phyloP scores from a whole-genome alignment of 2,329 filamentous ascomycete genomes.

The Colletotrichum sp. region DNA sequence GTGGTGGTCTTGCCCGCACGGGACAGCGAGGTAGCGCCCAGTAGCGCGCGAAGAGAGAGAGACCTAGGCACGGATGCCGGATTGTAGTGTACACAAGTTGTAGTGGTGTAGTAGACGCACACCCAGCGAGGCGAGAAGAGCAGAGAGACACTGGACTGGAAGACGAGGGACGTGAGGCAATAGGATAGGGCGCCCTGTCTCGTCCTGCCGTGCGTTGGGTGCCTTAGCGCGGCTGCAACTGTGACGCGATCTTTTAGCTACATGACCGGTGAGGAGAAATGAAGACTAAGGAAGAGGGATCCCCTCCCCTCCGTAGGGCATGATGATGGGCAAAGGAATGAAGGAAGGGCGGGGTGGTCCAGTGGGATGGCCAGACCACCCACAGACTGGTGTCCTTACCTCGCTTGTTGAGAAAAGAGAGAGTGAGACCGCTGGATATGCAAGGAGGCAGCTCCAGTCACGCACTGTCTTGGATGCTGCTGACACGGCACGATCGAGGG shows the following conservation, averaged over 20 bases:
- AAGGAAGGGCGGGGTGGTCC: not conserved
- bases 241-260: conserved; percentile 1
- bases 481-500: not conserved
- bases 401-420: conserved; percentile 8
- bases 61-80: not conserved
- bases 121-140: not conserved
- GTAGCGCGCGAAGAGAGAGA: not conserved
- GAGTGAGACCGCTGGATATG: not conserved
- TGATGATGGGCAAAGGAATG: not conserved
- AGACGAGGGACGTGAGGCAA: not conserved
- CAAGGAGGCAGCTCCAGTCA: not conserved
- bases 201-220: not conserved
- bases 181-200: not conserved
- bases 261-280: not conserved
- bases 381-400: not conserved
- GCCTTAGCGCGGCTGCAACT: conserved; percentile 7
- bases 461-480: not conserved
- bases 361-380: not conserved
- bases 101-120: not conserved
- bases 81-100: not conserved
- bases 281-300: not conserved
- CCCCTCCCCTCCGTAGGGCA: not conserved
- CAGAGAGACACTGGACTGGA: not conserved
- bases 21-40: not conserved
- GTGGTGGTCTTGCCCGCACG: not conserved